Evolutionary conservation across 2,329 filamentous ascomycete genomes (phyloP).

Genomic region (Onygena corvina): DNA sequence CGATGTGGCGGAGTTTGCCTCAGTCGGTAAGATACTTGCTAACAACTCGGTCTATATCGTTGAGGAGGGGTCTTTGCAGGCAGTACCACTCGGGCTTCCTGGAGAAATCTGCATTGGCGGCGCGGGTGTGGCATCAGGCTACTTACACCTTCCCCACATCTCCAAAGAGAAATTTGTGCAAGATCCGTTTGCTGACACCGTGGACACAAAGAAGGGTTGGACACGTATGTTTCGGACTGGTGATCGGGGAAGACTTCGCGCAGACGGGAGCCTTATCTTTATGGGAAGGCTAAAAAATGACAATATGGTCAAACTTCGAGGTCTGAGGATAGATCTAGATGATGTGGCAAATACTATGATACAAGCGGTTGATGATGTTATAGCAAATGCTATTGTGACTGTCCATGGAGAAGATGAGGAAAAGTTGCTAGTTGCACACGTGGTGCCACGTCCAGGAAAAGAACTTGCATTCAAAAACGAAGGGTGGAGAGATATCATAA

Average conservation of each 20-base stretch:
- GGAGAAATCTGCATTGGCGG: slow-evolving; percentile 36
- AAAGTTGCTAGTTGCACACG: slow-evolving; percentile 5
- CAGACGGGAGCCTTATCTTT: slow-evolving; percentile 20
- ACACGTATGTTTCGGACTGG: slow-evolving; percentile 7
- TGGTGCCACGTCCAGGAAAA: neutral
- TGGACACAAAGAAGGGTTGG: slow-evolving; percentile 8
- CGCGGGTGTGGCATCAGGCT: slow-evolving; percentile 18
- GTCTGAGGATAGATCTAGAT: slow-evolving; percentile 18
- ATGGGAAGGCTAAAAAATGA: slow-evolving; percentile 22
- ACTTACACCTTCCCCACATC: slow-evolving; percentile 14
- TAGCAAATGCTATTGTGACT: neutral
- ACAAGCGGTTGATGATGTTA: neutral
- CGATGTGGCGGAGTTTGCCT: too few species aligned
- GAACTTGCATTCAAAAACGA: neutral
- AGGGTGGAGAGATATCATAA: neutral
- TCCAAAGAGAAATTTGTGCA: slow-evolving; percentile 17
- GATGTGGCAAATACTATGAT: slow-evolving; percentile 1
- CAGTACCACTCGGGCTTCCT: slow-evolving; percentile 29
- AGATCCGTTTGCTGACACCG: slow-evolving; percentile 8
- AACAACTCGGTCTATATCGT: slow-evolving; percentile 32
- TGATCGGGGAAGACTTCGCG: slow-evolving; percentile 16
- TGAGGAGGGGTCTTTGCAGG: slow-evolving; percentile 27
- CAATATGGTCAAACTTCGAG: slow-evolving; percentile 22
- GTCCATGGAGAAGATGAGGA: neutral
- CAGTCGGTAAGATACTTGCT: slow-evolving; percentile 22